A percentile compares a stretch with the other conserved stretches of the same genome.
Conservation (phyloP, 441 rosid species). For the Daphne laureola region DNA sequence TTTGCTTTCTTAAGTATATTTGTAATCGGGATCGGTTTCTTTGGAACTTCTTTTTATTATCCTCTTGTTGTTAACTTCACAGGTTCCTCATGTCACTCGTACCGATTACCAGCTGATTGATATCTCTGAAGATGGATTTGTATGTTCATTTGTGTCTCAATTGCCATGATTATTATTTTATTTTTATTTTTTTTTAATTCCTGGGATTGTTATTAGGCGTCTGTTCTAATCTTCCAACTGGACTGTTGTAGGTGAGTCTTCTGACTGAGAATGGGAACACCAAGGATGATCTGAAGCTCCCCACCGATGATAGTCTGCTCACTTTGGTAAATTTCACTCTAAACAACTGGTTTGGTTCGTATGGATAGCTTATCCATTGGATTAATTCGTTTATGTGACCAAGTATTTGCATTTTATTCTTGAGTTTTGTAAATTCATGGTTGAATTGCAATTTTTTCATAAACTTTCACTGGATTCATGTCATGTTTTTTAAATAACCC, state of each 20-base stretch:
- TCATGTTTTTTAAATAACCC: no score
- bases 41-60: neutral
- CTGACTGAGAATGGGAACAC: conserved; percentile 80
- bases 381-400: no score
- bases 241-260: conserved; percentile 64
- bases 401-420: no score
- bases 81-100: conserved; percentile 96
- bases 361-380: neutral
- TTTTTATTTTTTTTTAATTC: neutral
- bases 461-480: no score
- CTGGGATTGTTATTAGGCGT: neutral
- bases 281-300: conserved; percentile 94
- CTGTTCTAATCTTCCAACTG: neutral
- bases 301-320: conserved; percentile 74
- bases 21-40: neutral
- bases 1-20: no score
- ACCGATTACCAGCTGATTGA: conserved; percentile 85
- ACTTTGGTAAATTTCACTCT: conserved; percentile 34
- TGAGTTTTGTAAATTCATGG: no score
- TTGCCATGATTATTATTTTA: neutral
- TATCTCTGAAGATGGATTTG: conserved; percentile 95
- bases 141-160: conserved; percentile 18
- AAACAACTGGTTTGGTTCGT: neutral
- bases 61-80: conserved; percentile 2
- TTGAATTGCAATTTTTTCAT: no score